Conservation (phyloP, 345 rosid genomes). For the Raphanus raphanistrum region DNA sequence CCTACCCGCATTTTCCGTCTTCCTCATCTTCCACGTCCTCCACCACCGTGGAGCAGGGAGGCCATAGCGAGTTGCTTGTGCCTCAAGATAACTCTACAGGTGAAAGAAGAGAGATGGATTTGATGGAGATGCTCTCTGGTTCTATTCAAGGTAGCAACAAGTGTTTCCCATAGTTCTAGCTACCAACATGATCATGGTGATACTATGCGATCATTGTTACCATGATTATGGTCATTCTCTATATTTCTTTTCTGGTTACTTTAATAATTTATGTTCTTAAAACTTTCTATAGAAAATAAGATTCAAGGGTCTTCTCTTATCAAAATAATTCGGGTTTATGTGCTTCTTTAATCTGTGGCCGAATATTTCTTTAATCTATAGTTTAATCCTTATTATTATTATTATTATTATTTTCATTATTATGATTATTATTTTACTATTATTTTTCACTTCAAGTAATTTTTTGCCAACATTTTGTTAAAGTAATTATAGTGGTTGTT, state of each 20-base stretch:
- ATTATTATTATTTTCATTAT: too few species aligned
- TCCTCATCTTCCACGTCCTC: constrained; percentile 30
- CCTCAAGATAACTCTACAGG: constrained; percentile 36
- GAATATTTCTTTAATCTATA: neutral
- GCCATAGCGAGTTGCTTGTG: constrained; percentile 20
- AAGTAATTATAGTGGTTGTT: constrained; percentile 1
- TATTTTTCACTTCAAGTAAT: too few species aligned
- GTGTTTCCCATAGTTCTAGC: constrained; percentile 33
- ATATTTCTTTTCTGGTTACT: neutral
- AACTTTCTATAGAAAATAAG: neutral
- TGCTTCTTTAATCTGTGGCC: neutral
- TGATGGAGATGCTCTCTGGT: constrained; percentile 88
- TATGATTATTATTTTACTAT: neutral
- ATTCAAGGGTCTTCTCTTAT: constrained; percentile 2
- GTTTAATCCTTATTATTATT: neutral
- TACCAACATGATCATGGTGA: constrained; percentile 14
- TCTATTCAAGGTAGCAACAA: constrained; percentile 41
- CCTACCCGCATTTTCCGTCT: constrained; percentile 13
- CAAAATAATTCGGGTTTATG: constrained; percentile 15
- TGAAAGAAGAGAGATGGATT: constrained; percentile 73
- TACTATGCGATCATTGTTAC: neutral
- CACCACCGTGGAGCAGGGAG: constrained; percentile 15
- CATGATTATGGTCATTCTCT: constrained; percentile 12
- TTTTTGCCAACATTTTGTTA: neutral
- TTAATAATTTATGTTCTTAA: constrained; percentile 22